phyloP scores from a whole-genome alignment of 78 protist genomes.

The Dictyostelium capitatum region DNA sequence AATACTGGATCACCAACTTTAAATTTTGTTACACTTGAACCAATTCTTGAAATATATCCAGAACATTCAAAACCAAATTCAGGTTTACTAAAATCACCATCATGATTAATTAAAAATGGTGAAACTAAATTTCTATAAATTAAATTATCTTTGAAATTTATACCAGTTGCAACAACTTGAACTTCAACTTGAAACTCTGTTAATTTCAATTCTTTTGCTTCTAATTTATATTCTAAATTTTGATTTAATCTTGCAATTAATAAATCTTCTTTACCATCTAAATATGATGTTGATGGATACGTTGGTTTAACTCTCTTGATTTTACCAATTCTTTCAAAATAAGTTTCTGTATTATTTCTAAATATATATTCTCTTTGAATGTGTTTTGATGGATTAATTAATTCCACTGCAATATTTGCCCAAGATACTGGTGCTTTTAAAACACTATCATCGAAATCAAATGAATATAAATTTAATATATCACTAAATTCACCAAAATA shows the following conservation, averaged over 20 bases:
- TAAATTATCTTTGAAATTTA: slow-evolving; percentile 43
- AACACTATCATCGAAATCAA: not conserved
- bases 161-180: slow-evolving; percentile 12
- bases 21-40: not conserved
- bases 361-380: not conserved
- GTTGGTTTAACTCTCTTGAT: not conserved
- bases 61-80: slow-evolving; percentile 67
- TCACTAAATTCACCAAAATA: not conserved
- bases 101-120: not conserved
- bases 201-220: not conserved
- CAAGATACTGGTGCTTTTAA: not conserved
- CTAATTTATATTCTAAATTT: slow-evolving; percentile 10
- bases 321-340: not conserved
- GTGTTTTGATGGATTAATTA: not conserved
- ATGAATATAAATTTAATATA: not conserved
- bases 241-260: not conserved
- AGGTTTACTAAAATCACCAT: not conserved
- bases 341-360: not conserved
- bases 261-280: not conserved
- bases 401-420: not conserved
- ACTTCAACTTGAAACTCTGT: not conserved
- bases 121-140: slow-evolving; percentile 5
- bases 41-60: slow-evolving; percentile 44
- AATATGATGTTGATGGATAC: not conserved
- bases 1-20: slow-evolving; percentile 57